phyloP scores from a whole-genome alignment of 148 eudicot genomes.

The Persicaria tinctoria region DNA sequence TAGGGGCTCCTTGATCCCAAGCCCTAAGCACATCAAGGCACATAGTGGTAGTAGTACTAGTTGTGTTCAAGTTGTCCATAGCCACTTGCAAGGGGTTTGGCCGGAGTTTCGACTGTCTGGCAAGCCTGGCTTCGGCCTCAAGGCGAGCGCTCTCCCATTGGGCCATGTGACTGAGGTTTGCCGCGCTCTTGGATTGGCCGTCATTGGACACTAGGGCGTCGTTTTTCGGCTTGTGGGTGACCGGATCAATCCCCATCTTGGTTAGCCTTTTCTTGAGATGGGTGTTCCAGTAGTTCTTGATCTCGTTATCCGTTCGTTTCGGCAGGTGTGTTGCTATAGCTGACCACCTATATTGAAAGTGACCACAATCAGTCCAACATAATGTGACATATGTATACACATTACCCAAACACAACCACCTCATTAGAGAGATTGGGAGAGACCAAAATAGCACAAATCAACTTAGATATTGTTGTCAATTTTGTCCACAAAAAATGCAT shows the following conservation, averaged over 20 bases:
- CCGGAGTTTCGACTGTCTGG: conserved; percentile 61
- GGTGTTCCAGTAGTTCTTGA: conserved; percentile 93
- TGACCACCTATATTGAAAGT: conserved; percentile 59
- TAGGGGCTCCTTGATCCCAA: conserved; percentile 22
- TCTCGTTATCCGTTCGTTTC: conserved; percentile 89
- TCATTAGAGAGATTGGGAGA: neutral
- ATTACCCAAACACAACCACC: neutral
- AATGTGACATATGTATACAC: neutral
- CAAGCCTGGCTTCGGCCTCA: conserved; percentile 89
- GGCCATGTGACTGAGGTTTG: conserved; percentile 91
- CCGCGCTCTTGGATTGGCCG: conserved; percentile 53
- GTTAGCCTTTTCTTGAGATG: conserved; percentile 74
- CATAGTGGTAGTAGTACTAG: neutral
- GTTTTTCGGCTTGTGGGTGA: conserved; percentile 84
- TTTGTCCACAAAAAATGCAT: neutral
- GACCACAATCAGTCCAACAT: neutral
- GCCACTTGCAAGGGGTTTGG: neutral
- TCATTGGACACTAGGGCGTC: conserved; percentile 43
- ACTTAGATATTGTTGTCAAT: neutral
- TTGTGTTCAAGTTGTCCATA: neutral
- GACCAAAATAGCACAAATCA: neutral
- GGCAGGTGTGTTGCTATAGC: conserved; percentile 95
- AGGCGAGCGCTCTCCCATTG: conserved; percentile 97
- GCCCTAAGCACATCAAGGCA: conserved; percentile 21
- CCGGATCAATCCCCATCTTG: conserved; percentile 92